A percentile compares a stretch with the other conserved stretches of the same genome.
phyloP scores from a whole-genome alignment of 139 green algal genomes.

The Chlorella sorokiniana region DNA sequence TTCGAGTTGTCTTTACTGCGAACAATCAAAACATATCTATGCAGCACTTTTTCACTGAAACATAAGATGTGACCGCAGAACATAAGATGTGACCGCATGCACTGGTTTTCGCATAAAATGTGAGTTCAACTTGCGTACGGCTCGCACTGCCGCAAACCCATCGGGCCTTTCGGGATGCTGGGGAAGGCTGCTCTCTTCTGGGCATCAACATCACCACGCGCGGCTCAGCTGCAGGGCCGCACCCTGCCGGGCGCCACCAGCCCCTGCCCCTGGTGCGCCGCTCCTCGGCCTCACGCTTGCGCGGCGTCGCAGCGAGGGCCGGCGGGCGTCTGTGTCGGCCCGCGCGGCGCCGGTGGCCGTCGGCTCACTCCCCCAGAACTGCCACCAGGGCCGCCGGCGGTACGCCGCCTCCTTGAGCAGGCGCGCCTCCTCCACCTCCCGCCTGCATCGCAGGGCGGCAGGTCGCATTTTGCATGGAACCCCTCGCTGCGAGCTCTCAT shows the following conservation, averaged over 20 bases:
- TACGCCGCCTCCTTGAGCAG: background rate
- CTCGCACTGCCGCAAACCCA: too few relatives aligned
- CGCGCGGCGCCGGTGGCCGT: background rate
- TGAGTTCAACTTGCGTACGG: too few relatives aligned
- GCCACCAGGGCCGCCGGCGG: constrained; percentile 12
- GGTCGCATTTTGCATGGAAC: background rate
- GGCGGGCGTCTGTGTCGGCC: background rate
- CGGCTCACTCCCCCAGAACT: constrained; percentile 18
- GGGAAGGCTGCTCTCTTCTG: too few relatives aligned
- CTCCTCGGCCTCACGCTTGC: background rate
- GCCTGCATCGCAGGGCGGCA: background rate
- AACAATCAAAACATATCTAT: too few relatives aligned
- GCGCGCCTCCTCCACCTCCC: background rate
- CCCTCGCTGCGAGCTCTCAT: background rate
- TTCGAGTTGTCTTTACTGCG: too few relatives aligned
- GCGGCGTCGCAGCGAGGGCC: background rate
- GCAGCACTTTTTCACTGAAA: too few relatives aligned
- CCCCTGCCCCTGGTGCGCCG: background rate
- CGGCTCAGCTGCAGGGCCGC: background rate
- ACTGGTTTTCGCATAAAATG: too few relatives aligned
- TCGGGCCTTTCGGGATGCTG: too few relatives aligned
- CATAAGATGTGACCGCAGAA: too few relatives aligned
- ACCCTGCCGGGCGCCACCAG: constrained; percentile 1
- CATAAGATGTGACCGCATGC: too few relatives aligned
- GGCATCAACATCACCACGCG: too few relatives aligned